These are phyloP conservation scores for Astrephomene gubernaculifera DNA, from an alignment of 139 green algal species.

Conservation along the genomic window DNA sequence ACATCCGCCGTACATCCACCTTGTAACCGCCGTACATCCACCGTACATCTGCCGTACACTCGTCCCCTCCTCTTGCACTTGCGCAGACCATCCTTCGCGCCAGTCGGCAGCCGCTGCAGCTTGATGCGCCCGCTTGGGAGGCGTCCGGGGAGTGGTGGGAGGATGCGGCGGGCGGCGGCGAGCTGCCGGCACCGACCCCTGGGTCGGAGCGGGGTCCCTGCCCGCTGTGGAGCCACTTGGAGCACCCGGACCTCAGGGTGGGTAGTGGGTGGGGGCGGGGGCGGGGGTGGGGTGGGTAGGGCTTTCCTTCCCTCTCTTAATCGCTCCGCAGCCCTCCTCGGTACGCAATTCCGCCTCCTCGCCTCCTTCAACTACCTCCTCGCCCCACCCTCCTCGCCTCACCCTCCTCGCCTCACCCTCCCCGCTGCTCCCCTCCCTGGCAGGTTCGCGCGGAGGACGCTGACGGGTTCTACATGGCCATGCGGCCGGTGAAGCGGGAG, in stretches of 20 bases:
- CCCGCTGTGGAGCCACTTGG: slow-evolving; percentile 32
- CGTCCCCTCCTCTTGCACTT: not conserved
- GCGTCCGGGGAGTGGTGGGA: slow-evolving; percentile 8
- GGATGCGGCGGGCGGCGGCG: no score
- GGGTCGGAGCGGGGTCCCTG: slow-evolving; percentile 11
- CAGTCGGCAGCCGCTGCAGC: not conserved
- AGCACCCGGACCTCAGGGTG: slow-evolving; percentile 37
- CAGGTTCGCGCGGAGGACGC: slow-evolving; percentile 33
- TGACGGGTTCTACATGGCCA: slow-evolving; percentile 43
- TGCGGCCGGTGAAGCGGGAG: slow-evolving; percentile 15
- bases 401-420: not conserved
- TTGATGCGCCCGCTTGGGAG: slow-evolving; percentile 1
- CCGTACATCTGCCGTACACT: not conserved
- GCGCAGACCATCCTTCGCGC: slow-evolving; percentile 23
- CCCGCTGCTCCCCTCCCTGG: not conserved
- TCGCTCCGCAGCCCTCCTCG: no score
- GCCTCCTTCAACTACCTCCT: not conserved
- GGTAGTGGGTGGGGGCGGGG: not conserved
- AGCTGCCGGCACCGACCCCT: not conserved
- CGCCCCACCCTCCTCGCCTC: no score
- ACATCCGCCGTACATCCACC: no score
- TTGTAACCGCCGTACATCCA: not conserved
- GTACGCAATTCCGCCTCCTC: not conserved
- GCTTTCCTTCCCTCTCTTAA: not conserved
- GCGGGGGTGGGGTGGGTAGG: not conserved